phyloP scores from a whole-genome alignment of 805 yeast species.

The Jamesozyma piceae region DNA sequence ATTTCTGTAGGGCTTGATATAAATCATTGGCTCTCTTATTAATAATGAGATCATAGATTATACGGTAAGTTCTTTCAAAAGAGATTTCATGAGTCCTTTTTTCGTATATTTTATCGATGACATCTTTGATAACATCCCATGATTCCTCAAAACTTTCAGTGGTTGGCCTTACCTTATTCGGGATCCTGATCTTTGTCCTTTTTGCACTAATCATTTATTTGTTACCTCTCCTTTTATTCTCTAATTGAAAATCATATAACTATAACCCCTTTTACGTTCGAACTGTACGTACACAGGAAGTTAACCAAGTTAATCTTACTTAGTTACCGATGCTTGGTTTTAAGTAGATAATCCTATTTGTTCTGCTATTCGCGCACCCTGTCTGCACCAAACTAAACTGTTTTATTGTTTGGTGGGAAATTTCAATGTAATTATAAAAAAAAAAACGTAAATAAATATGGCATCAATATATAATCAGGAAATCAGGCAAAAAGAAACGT shows the following conservation, averaged over 20 bases:
- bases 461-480: too few relatives aligned
- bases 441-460: too few relatives aligned
- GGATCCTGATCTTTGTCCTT: slow-evolving; percentile 57
- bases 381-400: too few relatives aligned
- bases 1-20: slow-evolving; percentile 8
- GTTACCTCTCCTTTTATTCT: not conserved
- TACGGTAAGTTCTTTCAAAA: slow-evolving; percentile 73
- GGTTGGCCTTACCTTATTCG: slow-evolving; percentile 35
- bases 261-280: too few relatives aligned
- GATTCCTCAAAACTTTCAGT: slow-evolving; percentile 49
- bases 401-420: too few relatives aligned
- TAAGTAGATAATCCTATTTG: too few relatives aligned
- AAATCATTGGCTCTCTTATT: slow-evolving; percentile 13
- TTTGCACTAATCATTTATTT: slow-evolving; percentile 1
- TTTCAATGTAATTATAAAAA: too few relatives aligned
- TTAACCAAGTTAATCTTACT: too few relatives aligned
- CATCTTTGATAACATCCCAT: slow-evolving; percentile 57
- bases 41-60: slow-evolving; percentile 67
- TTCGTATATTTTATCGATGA: slow-evolving; percentile 61
- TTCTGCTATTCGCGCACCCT: too few relatives aligned
- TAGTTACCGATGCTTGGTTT: too few relatives aligned
- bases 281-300: too few relatives aligned
- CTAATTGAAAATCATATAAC: not conserved
- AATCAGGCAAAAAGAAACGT: too few relatives aligned
- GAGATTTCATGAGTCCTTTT: slow-evolving; percentile 67